A percentile compares a stretch with the other conserved stretches of the same genome.
Conservation (phyloP, 2,329 filamentous ascomycete species). For the Tolypocladium pustulatum region DNA sequence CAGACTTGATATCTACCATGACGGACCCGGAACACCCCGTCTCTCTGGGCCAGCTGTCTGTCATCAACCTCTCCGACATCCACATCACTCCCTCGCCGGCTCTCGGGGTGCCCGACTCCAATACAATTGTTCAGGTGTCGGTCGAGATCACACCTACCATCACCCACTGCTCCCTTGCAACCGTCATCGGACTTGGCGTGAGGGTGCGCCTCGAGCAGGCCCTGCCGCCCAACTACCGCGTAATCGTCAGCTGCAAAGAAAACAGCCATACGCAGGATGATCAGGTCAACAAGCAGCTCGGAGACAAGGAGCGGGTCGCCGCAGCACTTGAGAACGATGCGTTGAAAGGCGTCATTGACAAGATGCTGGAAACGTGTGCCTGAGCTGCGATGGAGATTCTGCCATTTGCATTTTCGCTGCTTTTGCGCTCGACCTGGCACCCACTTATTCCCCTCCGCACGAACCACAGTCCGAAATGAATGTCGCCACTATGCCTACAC, state of each 20-base stretch:
- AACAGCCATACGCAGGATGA: conserved; percentile 93
- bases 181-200: conserved; percentile 89
- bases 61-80: conserved; percentile 94
- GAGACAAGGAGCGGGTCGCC: conserved; percentile 91
- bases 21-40: conserved; percentile 95
- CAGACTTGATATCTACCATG: conserved; percentile 89
- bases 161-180: conserved; percentile 92
- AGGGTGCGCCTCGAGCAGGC: conserved; percentile 84
- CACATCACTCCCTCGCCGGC: conserved; percentile 46
- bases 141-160: conserved; percentile 94
- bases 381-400: conserved; percentile 23
- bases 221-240: conserved; percentile 79
- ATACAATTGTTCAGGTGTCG: conserved; percentile 59
- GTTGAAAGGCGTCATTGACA: conserved; percentile 75
- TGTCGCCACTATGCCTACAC: neutral
- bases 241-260: conserved; percentile 91
- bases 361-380: conserved; percentile 83
- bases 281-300: conserved; percentile 93
- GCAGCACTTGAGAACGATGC: conserved; percentile 91
- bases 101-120: conserved; percentile 29
- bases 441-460: neutral
- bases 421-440: neutral
- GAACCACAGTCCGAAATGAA: neutral
- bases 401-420: too few species aligned
- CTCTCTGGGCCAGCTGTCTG: conserved; percentile 82